Base-by-base conservation (phyloP, 495 filamentous ascomycete genomes). In the Xylaria castorea region DNA sequence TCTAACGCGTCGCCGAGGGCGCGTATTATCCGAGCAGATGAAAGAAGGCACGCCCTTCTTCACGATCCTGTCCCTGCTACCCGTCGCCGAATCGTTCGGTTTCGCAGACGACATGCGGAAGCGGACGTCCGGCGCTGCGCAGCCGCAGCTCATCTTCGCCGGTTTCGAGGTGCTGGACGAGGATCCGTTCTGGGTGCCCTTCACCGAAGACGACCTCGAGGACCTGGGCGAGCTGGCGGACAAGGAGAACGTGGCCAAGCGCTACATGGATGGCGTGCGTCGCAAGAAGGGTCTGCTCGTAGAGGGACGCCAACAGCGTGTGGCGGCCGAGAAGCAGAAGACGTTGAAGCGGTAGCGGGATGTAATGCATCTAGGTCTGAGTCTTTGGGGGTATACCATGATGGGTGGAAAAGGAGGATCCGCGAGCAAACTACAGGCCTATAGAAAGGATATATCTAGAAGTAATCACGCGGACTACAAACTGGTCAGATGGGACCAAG, bases 301-400 rank as follows among this genome's bases (percentile, higher is more conserved):
- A 18, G 88, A 90, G 84, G 93, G 92, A 16, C 85, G 89, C 75
- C 83, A 83, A 22, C 48, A 78, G 67, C 74, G 78, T 51, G 93
- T 97, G 75, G 89, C 85, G 71, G 96, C 95, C 30, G 94, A 97
- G 89, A 98, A 98, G 89, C 96, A 98, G 87, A 98, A 97, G 92
- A 98, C 94, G 32, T 80, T 99, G 82, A 99, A 99, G 90, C 88
- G 93, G 85, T 98, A 88, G 22, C 25, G 53, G 36, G 61, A 66
- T 65, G 46, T 30, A 34, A 27, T n/a, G 38, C 14, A 11, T 44
- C 18, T 12, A 9, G 36, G 51, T 40, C 30, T 12, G 5, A 9
- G 20, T 20, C 27, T 66, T 36, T 50, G 5, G 30, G 38, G 7
- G 60, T 48, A 51, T 51, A 25, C 48, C n/a, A 38, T 22, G 3